Evolutionary conservation across 768 basidiomycete genomes (phyloP).

Genomic region (Suillus variegatus): DNA sequence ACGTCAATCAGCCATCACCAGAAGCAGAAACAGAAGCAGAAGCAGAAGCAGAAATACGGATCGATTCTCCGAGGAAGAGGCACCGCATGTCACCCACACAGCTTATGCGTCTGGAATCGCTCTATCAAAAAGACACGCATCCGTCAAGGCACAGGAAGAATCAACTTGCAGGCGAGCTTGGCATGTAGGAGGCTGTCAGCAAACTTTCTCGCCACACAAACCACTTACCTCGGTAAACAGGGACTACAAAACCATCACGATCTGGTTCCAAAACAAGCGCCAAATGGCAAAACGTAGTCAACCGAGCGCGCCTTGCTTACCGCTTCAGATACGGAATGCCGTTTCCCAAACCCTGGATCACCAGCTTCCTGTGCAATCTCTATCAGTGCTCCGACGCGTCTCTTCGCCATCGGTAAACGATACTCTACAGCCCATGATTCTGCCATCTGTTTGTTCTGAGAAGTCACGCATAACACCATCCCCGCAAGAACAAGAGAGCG

Average conservation of each 20-base stretch:
- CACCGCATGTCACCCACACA: conserved; percentile 38
- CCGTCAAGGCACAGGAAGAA: conserved; percentile 31
- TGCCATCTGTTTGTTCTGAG: neutral
- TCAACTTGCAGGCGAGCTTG: conserved; percentile 27
- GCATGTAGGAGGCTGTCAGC: conserved; percentile 25
- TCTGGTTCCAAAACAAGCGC: conserved; percentile 85
- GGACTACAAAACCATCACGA: conserved; percentile 52
- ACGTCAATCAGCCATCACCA: conserved; percentile 4
- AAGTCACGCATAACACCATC: neutral
- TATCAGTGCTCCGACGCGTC: conserved; percentile 26
- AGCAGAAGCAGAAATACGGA: neutral
- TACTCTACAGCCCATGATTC: neutral
- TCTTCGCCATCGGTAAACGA: conserved; percentile 27
- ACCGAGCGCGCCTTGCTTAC: neutral
- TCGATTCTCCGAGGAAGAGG: conserved; percentile 22
- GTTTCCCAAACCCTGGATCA: conserved; percentile 3
- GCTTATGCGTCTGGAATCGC: conserved; percentile 27
- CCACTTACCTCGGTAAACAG: conserved; percentile 20
- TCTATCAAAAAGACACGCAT: conserved; percentile 30
- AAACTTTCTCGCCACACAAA: neutral
- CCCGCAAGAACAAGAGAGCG: neutral
- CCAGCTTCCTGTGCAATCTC: conserved; percentile 10
- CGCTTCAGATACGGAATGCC: neutral
- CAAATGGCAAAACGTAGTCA: conserved; percentile 45
- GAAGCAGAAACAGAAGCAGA: neutral